Evolutionary conservation across 495 filamentous ascomycete species (phyloP).

Genomic region (Saxophila tyrrhenica): DNA sequence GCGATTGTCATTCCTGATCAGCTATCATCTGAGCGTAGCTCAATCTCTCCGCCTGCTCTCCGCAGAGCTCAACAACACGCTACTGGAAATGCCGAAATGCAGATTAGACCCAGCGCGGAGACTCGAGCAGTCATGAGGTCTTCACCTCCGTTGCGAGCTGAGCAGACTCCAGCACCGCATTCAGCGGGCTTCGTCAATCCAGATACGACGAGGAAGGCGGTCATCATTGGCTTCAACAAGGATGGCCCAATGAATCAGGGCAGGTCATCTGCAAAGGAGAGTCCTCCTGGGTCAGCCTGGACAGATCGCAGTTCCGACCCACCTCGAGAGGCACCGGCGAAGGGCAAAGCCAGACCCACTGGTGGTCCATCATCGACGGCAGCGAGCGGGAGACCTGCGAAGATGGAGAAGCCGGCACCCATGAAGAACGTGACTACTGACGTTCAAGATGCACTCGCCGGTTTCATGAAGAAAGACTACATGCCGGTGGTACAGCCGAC

Average conservation of each 20-base stretch:
- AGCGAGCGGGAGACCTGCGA: not conserved
- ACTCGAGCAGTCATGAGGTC: not conserved
- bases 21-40: not conserved
- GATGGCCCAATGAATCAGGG: conserved; percentile 18
- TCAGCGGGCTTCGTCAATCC: not conserved
- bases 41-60: no score
- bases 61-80: no score
- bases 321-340: no score
- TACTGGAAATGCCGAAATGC: no score
- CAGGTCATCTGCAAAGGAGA: conserved; percentile 2
- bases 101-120: no score
- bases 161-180: not conserved
- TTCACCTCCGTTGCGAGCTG: not conserved
- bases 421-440: conserved; percentile 10
- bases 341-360: not conserved
- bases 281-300: not conserved
- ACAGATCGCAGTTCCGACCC: not conserved
- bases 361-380: conserved; percentile 4
- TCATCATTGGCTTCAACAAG: conserved; percentile 15
- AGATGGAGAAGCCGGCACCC: not conserved
- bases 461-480: conserved; percentile 2
- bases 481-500: not conserved
- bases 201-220: not conserved
- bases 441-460: conserved; percentile 10
- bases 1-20: conserved; percentile 1